These are phyloP conservation scores for Xylaria digitata DNA, from an alignment of 2,329 filamentous ascomycete genomes.

Conservation along the genomic window DNA sequence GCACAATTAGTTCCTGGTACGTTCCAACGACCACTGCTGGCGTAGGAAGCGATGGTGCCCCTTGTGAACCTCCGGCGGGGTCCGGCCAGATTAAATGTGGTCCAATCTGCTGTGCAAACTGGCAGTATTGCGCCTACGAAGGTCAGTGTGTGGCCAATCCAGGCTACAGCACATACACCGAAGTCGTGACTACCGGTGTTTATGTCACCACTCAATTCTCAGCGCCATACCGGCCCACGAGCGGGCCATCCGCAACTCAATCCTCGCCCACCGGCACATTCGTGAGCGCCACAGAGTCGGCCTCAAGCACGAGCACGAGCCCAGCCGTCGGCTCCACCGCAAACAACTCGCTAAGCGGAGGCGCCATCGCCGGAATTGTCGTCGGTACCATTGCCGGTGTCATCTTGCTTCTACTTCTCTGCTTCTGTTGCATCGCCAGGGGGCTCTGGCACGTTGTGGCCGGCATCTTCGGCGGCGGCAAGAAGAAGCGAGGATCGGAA, in stretches of 20 bases:
- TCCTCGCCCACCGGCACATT: slow-evolving; percentile 64
- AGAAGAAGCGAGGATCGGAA: slow-evolving; percentile 62
- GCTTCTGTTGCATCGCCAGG: slow-evolving; percentile 77
- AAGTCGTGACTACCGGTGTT: slow-evolving; percentile 59
- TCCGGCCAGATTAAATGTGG: slow-evolving; percentile 72
- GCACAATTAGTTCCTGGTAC: slow-evolving; percentile 65
- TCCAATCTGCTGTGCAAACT: slow-evolving; percentile 74
- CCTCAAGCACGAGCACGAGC: slow-evolving; percentile 62
- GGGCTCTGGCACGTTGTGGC: slow-evolving; percentile 70
- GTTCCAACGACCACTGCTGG: slow-evolving; percentile 57
- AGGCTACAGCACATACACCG: slow-evolving; percentile 57
- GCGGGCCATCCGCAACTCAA: slow-evolving; percentile 61
- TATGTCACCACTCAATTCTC: slow-evolving; percentile 66
- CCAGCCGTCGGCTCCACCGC: slow-evolving; percentile 56
- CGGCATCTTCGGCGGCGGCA: slow-evolving; percentile 68
- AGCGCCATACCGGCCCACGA: slow-evolving; percentile 63
- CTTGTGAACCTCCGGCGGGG: slow-evolving; percentile 62
- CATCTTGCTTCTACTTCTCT: slow-evolving; percentile 73
- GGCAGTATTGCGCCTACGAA: slow-evolving; percentile 72
- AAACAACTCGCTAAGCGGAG: slow-evolving; percentile 67
- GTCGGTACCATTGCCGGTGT: slow-evolving; percentile 77
- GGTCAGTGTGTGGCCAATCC: slow-evolving; percentile 69
- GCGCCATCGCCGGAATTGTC: slow-evolving; percentile 84
- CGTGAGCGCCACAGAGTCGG: slow-evolving; percentile 59
- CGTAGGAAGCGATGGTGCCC: slow-evolving; percentile 50